Percentiles rank a stretch among this genome's conserved stretches.
Evolutionary conservation across 768 basidiomycete species (phyloP).

Genomic region (Boletus rubropictus): DNA sequence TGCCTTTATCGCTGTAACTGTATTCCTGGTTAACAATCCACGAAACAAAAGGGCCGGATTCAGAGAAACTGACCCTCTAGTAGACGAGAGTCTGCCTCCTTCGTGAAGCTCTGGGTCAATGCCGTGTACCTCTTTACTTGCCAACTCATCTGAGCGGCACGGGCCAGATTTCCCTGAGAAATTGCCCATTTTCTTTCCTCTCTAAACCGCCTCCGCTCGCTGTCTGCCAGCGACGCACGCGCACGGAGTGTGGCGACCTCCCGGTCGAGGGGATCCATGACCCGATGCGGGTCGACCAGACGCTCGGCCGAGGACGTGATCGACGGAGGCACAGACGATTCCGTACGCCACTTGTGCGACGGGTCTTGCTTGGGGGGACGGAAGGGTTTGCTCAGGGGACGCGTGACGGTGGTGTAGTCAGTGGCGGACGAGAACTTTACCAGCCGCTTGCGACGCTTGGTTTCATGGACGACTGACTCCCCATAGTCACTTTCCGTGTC

Average conservation of each 20-base stretch:
- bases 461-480: slow-evolving; percentile 9
- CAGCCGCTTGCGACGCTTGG: slow-evolving; percentile 35
- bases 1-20: slow-evolving; percentile 26
- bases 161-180: slow-evolving; percentile 68
- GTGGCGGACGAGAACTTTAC: slow-evolving; percentile 42
- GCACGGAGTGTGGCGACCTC: slow-evolving; percentile 72
- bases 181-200: slow-evolving; percentile 87
- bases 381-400: slow-evolving; percentile 14
- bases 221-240: slow-evolving; percentile 75
- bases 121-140: slow-evolving; percentile 77
- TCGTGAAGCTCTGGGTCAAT: slow-evolving; percentile 73
- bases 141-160: slow-evolving; percentile 77
- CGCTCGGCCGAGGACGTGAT: slow-evolving; percentile 65
- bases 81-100: slow-evolving; percentile 67
- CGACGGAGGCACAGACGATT: slow-evolving; percentile 42
- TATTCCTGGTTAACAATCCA: slow-evolving; percentile 5
- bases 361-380: slow-evolving; percentile 29
- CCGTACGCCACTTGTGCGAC: slow-evolving; percentile 30
- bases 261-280: slow-evolving; percentile 61
- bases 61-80: slow-evolving; percentile 46
- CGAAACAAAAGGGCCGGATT: not conserved
- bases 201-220: slow-evolving; percentile 73
- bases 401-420: slow-evolving; percentile 25
- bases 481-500: slow-evolving; percentile 22
- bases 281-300: slow-evolving; percentile 50